Base-by-base conservation (phyloP, 192 early-diverging fungal genomes). In the Chytriomyces confervae region DNA sequence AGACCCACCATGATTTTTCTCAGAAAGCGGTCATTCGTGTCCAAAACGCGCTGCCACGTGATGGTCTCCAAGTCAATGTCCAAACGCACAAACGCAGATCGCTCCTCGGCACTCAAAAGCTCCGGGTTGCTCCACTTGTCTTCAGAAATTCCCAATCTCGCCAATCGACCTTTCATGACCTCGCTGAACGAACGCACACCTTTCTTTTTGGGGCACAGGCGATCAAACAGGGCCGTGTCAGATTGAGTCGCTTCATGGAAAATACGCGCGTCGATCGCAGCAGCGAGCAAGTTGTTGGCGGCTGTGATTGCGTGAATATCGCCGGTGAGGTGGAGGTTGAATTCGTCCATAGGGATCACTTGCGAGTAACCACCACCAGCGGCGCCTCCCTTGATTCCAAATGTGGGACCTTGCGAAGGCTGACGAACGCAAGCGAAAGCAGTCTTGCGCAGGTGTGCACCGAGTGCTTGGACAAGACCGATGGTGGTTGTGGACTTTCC, bases 311-410 rank as follows among this genome's bases (percentile, higher is more conserved):
- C 97, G 79, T 99, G 97, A 80, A 98, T 97, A 85, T 99, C 97
- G 62, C 97, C 97, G 5, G 97, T 99, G 87, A 99, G 88, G 69
- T 99, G 97, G 76, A 99, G 86, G 84, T 99, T 99, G 89, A 99
- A 98, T 76, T 97, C 94, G 73, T 98, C 96, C 97, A 99, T 99
- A 29, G 97, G 97, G 75, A 98, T 97, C 65, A 99, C 95, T 82
- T 98, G 96, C n/a, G 96, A 94, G 84, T 98, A 98, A 20, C 97
- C 96, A 45, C 97, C 96, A 72, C 96, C 96, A 47, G 96, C 96
- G 48, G 96, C 96, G 13, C 96, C 96, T 66, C 97, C 97, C 83
- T 99, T 99, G 86, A 99, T 98, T 60, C 97, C 97, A 81, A 99
- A 98, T 5, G 97, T 99, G 24, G 97, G 97, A 44, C 97, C 97